A percentile compares a stretch with the other conserved stretches of the same genome.
phyloP scores from a whole-genome alignment of 1,284 basidiomycete genomes.

The Sanghuangporus weigelae region DNA sequence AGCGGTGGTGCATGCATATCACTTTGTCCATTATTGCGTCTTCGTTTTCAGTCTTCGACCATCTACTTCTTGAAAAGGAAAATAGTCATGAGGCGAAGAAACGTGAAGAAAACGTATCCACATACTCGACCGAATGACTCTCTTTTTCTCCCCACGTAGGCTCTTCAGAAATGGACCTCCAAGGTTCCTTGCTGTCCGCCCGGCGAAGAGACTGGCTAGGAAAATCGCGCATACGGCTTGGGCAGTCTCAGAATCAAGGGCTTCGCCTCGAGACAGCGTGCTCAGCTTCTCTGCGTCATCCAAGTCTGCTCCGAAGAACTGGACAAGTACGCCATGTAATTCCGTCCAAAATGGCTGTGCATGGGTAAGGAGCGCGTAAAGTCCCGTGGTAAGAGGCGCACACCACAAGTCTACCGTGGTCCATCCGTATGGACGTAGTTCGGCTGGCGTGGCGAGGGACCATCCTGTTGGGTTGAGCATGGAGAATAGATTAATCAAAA shows the following conservation, averaged over 20 bases:
- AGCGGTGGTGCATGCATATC: neutral
- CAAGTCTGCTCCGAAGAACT: neutral
- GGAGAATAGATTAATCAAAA: conserved; percentile 62
- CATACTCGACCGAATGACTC: conserved; percentile 21
- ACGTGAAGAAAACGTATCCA: neutral
- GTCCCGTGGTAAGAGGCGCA: conserved; percentile 60
- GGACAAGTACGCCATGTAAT: conserved; percentile 41
- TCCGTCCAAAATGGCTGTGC: conserved; percentile 74
- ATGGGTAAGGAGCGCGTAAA: conserved; percentile 72
- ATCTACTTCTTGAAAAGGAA: conserved; percentile 6
- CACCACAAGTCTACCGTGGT: conserved; percentile 70
- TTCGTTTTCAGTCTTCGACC: conserved; percentile 13
- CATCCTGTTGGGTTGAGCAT: conserved; percentile 62
- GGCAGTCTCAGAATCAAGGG: conserved; percentile 54
- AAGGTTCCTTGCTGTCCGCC: conserved; percentile 55
- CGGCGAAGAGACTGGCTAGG: conserved; percentile 51
- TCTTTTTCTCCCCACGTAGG: conserved; percentile 16
- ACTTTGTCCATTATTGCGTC: conserved; percentile 2
- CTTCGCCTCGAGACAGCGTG: conserved; percentile 23
- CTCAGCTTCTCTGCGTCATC: conserved; percentile 29
- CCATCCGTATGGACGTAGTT: conserved; percentile 70
- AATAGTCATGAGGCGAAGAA: neutral
- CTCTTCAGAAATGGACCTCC: conserved; percentile 24
- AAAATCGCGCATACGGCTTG: conserved; percentile 62
- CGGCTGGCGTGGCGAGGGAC: conserved; percentile 58